Percentiles rank a stretch among this genome's conserved stretches.
Conservation (phyloP, 345 rosid species). For the Orychophragmus violaceus region DNA sequence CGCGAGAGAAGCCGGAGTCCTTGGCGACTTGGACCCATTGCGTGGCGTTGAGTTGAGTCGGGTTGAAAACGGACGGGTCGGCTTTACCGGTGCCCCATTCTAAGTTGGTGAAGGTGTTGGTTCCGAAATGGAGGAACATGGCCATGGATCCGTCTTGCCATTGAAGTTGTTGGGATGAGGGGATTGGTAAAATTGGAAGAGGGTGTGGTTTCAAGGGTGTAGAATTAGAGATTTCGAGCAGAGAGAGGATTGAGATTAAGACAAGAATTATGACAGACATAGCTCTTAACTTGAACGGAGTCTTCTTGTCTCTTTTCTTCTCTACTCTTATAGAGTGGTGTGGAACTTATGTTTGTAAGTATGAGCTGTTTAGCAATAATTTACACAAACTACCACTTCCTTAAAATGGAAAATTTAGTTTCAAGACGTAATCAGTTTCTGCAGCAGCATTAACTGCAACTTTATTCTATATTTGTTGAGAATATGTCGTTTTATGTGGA, state of each 20-base stretch:
- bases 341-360: too few relatives aligned
- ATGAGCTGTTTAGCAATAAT: constrained; percentile 23
- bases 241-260: too few relatives aligned
- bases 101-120: neutral
- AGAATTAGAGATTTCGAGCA: too few relatives aligned
- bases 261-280: too few relatives aligned
- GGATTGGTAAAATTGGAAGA: neutral
- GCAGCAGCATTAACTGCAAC: constrained; percentile 8
- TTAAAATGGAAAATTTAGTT: constrained; percentile 3
- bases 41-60: neutral
- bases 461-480: constrained; percentile 10
- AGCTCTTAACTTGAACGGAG: too few relatives aligned
- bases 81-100: neutral
- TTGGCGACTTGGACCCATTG: neutral
- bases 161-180: neutral
- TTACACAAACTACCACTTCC: constrained; percentile 11
- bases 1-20: too few relatives aligned
- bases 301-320: too few relatives aligned
- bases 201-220: too few relatives aligned
- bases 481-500: neutral
- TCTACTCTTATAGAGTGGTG: too few relatives aligned
- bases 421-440: constrained; percentile 3
- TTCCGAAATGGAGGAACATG: neutral
- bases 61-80: neutral
- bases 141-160: neutral